Conservation (phyloP, 345 rosid species). For the Citrus glauca region DNA sequence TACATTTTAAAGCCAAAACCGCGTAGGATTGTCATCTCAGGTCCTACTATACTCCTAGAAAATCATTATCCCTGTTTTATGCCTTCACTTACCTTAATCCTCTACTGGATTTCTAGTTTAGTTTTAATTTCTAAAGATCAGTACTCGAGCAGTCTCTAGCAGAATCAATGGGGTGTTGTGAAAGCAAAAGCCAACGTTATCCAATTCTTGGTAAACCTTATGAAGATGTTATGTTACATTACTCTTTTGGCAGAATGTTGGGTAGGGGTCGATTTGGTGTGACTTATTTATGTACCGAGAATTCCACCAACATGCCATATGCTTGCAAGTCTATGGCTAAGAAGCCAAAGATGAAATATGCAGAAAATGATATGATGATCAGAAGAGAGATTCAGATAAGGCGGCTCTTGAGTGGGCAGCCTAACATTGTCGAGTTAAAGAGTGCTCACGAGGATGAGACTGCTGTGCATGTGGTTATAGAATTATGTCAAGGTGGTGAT, state of each 20-base stretch:
- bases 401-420: slow-evolving; percentile 91
- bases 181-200: not conserved
- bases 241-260: slow-evolving; percentile 60
- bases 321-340: slow-evolving; percentile 87
- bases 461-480: slow-evolving; percentile 82
- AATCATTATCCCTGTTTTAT: too few relatives aligned
- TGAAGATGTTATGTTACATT: slow-evolving; percentile 60
- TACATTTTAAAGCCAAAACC: too few relatives aligned
- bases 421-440: slow-evolving; percentile 76
- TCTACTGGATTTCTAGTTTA: too few relatives aligned
- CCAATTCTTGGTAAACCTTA: slow-evolving; percentile 68
- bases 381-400: slow-evolving; percentile 81
- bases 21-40: too few relatives aligned
- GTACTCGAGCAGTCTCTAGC: too few relatives aligned
- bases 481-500: slow-evolving; percentile 91
- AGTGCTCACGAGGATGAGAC: slow-evolving; percentile 80
- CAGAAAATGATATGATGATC: slow-evolving; percentile 55
- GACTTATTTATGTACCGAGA: slow-evolving; percentile 75
- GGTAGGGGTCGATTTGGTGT: slow-evolving; percentile 92
- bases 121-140: too few relatives aligned
- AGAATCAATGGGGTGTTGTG: too few relatives aligned
- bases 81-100: too few relatives aligned
- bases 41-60: too few relatives aligned
- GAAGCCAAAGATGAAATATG: slow-evolving; percentile 46
- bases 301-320: slow-evolving; percentile 50